Percentiles rank a stretch among this genome's conserved stretches.
Evolutionary conservation across 768 basidiomycete species (phyloP).

Genomic region (Psilocybe tampanensis): DNA sequence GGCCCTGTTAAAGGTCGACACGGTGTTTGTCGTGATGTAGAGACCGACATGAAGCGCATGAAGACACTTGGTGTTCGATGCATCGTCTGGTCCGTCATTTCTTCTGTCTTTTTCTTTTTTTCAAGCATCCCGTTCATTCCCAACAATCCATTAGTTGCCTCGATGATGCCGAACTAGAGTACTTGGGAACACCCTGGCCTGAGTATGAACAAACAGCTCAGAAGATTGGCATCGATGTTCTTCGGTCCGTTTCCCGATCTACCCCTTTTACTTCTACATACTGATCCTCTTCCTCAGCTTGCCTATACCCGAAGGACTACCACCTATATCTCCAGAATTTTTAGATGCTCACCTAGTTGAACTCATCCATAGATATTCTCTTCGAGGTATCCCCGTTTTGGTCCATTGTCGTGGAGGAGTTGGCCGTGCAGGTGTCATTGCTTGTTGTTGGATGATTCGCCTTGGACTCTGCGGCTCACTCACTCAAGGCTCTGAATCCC

Average conservation of each 20-base stretch:
- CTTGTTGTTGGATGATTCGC: slow-evolving; percentile 91
- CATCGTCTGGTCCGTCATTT: slow-evolving; percentile 69
- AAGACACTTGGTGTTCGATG: slow-evolving; percentile 74
- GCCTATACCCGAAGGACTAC: slow-evolving; percentile 88
- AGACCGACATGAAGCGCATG: slow-evolving; percentile 77
- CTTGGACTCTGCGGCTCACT: slow-evolving; percentile 86
- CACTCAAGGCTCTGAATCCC: slow-evolving; percentile 16
- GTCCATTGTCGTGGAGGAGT: slow-evolving; percentile 95
- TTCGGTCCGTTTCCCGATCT: slow-evolving; percentile 53
- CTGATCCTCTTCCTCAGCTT: slow-evolving; percentile 47
- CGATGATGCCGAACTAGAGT: slow-evolving; percentile 81
- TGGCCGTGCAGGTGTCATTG: slow-evolving; percentile 89
- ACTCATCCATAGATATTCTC: slow-evolving; percentile 72
- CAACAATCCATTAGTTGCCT: slow-evolving; percentile 57
- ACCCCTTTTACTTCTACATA: not conserved
- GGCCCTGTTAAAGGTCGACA: slow-evolving; percentile 80
- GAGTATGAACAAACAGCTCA: slow-evolving; percentile 70
- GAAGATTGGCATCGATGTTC: slow-evolving; percentile 71
- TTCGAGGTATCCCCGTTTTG: slow-evolving; percentile 70
- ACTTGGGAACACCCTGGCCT: slow-evolving; percentile 85
- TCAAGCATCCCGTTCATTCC: slow-evolving; percentile 2
- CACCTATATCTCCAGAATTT: slow-evolving; percentile 57
- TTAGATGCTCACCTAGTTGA: slow-evolving; percentile 69
- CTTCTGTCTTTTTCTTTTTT: not conserved
- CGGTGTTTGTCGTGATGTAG: slow-evolving; percentile 81